phyloP scores from a whole-genome alignment of 306 rosid genomes.

The Lathyrus oleraceus region DNA sequence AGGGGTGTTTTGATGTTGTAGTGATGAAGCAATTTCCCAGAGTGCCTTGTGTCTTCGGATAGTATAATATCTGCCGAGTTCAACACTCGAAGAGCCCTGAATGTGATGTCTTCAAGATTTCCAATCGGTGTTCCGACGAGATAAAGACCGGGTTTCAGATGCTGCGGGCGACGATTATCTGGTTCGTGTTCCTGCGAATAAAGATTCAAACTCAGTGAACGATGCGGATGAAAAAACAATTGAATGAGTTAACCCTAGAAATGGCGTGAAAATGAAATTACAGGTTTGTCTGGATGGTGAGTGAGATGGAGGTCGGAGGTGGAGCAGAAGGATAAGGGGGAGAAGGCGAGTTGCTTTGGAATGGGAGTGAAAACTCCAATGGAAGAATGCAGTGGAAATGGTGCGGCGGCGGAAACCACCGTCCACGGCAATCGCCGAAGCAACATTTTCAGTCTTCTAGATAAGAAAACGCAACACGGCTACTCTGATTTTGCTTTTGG shows the following conservation, averaged over 20 bases:
- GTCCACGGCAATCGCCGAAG: constrained; percentile 56
- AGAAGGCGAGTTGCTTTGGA: constrained; percentile 26
- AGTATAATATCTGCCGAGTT: constrained; percentile 80
- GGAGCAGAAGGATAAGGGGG: constrained; percentile 32
- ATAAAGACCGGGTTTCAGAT: constrained; percentile 73
- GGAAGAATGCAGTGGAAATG: constrained; percentile 38
- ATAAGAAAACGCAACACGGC: neutral
- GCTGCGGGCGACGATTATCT: neutral
- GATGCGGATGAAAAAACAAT: neutral
- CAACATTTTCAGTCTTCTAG: constrained; percentile 42
- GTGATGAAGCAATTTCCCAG: constrained; percentile 82
- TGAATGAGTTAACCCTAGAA: neutral
- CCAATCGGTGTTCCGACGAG: constrained; percentile 92
- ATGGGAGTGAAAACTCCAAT: constrained; percentile 1
- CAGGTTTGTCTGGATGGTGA: constrained; percentile 52
- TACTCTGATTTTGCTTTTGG: neutral
- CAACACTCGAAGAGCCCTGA: constrained; percentile 85
- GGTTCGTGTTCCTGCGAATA: constrained; percentile 22
- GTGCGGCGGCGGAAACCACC: constrained; percentile 45
- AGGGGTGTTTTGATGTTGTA: constrained; percentile 84
- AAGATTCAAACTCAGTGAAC: neutral
- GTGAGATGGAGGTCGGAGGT: constrained; percentile 40
- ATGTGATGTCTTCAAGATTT: constrained; percentile 56
- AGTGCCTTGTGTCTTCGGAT: constrained; percentile 92
- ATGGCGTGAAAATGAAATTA: constrained; percentile 21